Evolutionary conservation across 2,329 filamentous ascomycete genomes (phyloP).

Genomic region (Cadophora luteo-olivacea): DNA sequence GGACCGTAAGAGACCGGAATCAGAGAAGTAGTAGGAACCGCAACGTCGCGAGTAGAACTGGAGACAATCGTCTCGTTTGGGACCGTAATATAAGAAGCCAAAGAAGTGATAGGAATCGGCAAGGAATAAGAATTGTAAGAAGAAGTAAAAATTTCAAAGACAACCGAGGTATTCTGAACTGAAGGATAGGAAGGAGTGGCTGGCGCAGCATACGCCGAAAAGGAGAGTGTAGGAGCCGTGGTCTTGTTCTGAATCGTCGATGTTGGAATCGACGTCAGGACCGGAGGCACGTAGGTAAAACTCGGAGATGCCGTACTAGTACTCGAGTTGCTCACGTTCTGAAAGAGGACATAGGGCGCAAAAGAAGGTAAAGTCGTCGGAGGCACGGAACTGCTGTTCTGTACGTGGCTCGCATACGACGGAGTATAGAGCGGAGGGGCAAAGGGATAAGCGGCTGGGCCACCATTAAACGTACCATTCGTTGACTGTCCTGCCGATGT

Average conservation of each 20-base stretch:
- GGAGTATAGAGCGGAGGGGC: conserved; percentile 23
- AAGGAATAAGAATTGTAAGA: conserved; percentile 12
- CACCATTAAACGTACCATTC: conserved; percentile 35
- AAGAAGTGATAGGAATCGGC: conserved; percentile 7
- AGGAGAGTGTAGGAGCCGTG: conserved; percentile 10
- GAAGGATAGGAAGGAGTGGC: conserved; percentile 17
- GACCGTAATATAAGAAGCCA: conserved; percentile 4
- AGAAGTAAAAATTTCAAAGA: conserved; percentile 7
- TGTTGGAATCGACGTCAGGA: conserved; percentile 16
- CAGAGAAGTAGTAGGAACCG: conserved; percentile 9
- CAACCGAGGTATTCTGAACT: conserved; percentile 6
- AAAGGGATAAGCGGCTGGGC: conserved; percentile 30
- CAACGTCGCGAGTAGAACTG: conserved; percentile 7
- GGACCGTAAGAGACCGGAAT: conserved; percentile 8
- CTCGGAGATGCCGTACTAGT: conserved; percentile 20
- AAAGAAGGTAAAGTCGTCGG: conserved; percentile 11
- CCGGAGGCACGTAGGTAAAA: conserved; percentile 15
- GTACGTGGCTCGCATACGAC: conserved; percentile 22
- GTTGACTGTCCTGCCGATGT: conserved; percentile 23
- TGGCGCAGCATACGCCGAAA: conserved; percentile 15
- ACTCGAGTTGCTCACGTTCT: conserved; percentile 16
- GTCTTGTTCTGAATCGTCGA: conserved; percentile 19
- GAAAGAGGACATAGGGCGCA: conserved; percentile 9
- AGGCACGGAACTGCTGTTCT: conserved; percentile 26
- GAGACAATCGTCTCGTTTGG: conserved; percentile 18